A percentile compares a stretch with the other conserved stretches of the same genome.
Conservation (phyloP, 2,329 filamentous ascomycete genomes). For the Septoria petroselini region DNA sequence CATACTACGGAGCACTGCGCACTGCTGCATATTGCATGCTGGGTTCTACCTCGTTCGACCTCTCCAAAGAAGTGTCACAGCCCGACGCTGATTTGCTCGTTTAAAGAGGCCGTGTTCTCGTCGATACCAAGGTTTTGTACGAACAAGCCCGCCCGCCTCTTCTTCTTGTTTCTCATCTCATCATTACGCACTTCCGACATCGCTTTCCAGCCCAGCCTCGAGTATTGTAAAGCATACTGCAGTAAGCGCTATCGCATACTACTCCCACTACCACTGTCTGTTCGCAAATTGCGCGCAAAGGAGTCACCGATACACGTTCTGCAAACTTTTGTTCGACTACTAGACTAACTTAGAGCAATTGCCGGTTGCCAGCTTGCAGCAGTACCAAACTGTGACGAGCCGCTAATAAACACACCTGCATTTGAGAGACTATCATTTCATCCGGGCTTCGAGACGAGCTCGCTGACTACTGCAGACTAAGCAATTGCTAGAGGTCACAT, state of each 20-base stretch:
- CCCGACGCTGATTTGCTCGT: background rate
- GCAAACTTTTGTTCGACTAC: background rate
- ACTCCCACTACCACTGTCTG: no score
- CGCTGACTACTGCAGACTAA: background rate
- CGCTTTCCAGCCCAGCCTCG: no score
- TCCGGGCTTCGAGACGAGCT: background rate
- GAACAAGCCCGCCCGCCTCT: background rate
- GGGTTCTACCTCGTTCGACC: no score
- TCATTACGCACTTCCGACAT: background rate
- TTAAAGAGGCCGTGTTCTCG: background rate
- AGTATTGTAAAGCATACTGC: no score
- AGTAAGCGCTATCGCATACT: no score
- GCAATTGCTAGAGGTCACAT: background rate
- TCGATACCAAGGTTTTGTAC: no score
- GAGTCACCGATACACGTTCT: background rate
- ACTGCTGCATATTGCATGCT: no score
- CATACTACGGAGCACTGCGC: no score
- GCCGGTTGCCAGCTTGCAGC: background rate
- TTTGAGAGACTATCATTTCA: no score
- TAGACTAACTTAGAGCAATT: background rate
- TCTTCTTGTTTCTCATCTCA: background rate
- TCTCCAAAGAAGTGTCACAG: no score
- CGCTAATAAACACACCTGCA: no score
- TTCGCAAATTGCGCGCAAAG: no score
- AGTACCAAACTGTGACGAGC: background rate